Conservation (phyloP, 2,329 filamentous ascomycete species). For the Coniella vitis region DNA sequence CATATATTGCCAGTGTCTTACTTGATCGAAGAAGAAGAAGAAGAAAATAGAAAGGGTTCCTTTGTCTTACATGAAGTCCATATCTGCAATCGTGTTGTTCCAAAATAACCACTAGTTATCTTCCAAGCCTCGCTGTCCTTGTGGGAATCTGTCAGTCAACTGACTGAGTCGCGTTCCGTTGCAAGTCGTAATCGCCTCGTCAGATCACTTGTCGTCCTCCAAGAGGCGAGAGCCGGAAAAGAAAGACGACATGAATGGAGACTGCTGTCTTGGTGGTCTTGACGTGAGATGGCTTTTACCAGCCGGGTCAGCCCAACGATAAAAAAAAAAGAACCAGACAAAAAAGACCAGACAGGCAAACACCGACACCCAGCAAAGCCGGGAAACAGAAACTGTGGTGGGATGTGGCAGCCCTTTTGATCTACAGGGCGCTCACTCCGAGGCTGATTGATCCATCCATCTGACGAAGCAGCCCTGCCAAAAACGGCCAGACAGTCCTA, state of each 20-base stretch:
- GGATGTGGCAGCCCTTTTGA: not conserved
- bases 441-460: not conserved
- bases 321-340: not conserved
- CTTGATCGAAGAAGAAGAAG: not conserved
- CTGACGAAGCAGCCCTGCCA: too few relatives aligned
- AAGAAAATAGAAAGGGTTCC: not conserved
- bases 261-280: not conserved
- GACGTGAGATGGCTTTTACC: too few relatives aligned
- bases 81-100: not conserved
- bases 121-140: too few relatives aligned
- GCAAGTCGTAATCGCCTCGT: too few relatives aligned
- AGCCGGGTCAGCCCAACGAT: not conserved
- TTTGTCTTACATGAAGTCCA: constrained; percentile 1
- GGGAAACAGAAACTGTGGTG: not conserved
- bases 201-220: too few relatives aligned
- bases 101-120: too few relatives aligned
- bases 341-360: too few relatives aligned
- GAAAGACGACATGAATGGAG: too few relatives aligned
- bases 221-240: too few relatives aligned
- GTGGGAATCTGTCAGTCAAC: too few relatives aligned
- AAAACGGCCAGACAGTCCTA: too few relatives aligned
- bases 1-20: not conserved
- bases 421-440: not conserved
- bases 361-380: not conserved
- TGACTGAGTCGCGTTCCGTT: too few relatives aligned